phyloP scores from a whole-genome alignment of 1,284 basidiomycete genomes.

The Ustilago trichophora region DNA sequence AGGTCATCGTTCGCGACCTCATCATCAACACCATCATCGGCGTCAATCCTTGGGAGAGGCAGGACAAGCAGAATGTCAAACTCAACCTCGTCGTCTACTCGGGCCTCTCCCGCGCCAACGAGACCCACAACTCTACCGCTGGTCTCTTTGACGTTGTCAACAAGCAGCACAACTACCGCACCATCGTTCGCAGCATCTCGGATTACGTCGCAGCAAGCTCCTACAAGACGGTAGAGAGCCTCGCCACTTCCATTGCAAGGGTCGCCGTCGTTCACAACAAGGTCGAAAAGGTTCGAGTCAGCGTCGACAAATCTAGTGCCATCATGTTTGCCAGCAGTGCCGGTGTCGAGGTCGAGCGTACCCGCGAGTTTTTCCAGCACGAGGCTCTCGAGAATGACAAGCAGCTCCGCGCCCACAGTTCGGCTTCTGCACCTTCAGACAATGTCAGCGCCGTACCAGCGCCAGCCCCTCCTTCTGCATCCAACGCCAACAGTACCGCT shows the following conservation, averaged over 20 bases:
- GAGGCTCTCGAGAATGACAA: constrained; percentile 33
- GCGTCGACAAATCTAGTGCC: constrained; percentile 80
- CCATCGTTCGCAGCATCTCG: constrained; percentile 57
- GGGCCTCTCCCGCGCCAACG: constrained; percentile 32
- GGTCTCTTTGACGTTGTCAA: constrained; percentile 50
- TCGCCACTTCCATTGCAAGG: constrained; percentile 74
- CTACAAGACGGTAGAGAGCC: constrained; percentile 79
- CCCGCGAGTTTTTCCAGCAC: constrained; percentile 66
- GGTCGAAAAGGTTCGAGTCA: constrained; percentile 68
- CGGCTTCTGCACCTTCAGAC: background rate
- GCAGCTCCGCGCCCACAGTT: constrained; percentile 11
- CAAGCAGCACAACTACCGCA: constrained; percentile 44
- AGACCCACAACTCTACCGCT: constrained; percentile 12
- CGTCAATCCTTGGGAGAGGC: constrained; percentile 77
- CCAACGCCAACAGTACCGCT: background rate
- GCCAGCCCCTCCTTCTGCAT: too few relatives aligned
- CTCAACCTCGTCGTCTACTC: constrained; percentile 71
- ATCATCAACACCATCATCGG: constrained; percentile 75
- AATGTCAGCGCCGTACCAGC: background rate
- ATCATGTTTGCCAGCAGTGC: constrained; percentile 76
- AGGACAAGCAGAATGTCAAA: constrained; percentile 76
- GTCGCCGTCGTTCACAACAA: constrained; percentile 67
- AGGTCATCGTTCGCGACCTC: constrained; percentile 71
- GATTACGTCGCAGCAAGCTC: constrained; percentile 70
- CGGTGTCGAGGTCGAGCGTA: constrained; percentile 73